Evolutionary conservation across 306 rosid genomes (phyloP).

Genomic region (Vachellia collinsii): DNA sequence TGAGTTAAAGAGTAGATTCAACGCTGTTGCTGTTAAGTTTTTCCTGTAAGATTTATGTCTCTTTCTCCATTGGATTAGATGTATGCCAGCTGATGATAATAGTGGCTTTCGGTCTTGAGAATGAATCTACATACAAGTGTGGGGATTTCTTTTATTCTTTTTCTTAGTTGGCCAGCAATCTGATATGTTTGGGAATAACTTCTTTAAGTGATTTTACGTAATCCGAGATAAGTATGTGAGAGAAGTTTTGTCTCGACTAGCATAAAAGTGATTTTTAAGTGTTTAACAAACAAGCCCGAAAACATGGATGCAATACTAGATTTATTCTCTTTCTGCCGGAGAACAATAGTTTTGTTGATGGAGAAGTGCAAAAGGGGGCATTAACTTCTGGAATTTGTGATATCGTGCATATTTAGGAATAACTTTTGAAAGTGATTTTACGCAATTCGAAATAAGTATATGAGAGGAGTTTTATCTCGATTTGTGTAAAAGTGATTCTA

Average conservation of each 20-base stretch:
- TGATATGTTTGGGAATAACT: no score
- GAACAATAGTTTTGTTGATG: not conserved
- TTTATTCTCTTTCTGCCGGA: not conserved
- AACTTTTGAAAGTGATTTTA: no score
- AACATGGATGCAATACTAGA: not conserved
- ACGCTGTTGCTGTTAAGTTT: constrained; percentile 20
- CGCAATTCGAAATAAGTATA: no score
- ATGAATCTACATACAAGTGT: not conserved
- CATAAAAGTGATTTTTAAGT: no score
- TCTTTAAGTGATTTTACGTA: no score
- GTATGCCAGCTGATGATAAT: not conserved
- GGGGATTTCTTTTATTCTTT: not conserved
- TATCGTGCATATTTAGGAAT: no score
- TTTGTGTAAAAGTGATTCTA: no score
- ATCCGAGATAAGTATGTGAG: no score
- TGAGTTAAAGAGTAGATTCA: constrained; percentile 11
- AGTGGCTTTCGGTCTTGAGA: not conserved
- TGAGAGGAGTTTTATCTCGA: no score
- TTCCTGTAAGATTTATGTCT: constrained; percentile 17
- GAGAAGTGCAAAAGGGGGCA: not conserved
- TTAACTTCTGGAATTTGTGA: not conserved
- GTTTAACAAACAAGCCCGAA: no score
- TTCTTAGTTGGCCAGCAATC: not conserved
- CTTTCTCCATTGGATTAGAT: not conserved
- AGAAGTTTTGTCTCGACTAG: no score